Evolutionary conservation across 78 protist genomes (phyloP).

Genomic region (Polysphondylium violaceum): DNA sequence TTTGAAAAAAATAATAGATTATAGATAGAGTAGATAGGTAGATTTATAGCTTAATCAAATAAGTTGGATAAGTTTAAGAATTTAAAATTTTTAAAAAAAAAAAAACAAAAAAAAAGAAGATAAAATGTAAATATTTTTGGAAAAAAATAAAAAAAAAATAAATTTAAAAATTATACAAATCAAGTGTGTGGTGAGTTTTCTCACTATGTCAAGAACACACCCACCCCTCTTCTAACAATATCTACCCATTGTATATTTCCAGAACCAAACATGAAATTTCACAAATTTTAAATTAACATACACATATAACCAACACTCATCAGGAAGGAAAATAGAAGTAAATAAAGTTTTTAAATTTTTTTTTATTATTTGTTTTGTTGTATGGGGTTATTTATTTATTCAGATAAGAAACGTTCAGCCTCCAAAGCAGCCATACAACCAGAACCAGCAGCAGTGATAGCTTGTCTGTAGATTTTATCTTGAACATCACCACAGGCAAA

Average conservation of each 20-base stretch:
- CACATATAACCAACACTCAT: background rate
- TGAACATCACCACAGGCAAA: conserved; percentile 94
- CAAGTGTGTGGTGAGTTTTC: background rate
- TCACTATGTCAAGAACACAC: too few relatives aligned
- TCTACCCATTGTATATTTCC: too few relatives aligned
- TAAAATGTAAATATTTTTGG: background rate
- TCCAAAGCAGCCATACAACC: conserved; percentile 96
- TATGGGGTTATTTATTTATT: background rate
- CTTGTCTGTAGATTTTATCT: conserved; percentile 93
- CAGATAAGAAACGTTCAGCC: conserved; percentile 79
- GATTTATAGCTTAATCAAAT: too few relatives aligned
- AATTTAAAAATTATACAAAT: background rate
- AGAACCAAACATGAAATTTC: too few relatives aligned
- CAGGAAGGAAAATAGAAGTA: background rate
- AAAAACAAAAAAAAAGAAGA: background rate
- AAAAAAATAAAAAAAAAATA: conserved; percentile 8
- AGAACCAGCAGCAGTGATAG: conserved; percentile 94
- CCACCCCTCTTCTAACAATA: too few relatives aligned
- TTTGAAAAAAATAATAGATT: too few relatives aligned
- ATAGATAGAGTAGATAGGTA: too few relatives aligned
- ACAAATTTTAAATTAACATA: too few relatives aligned
- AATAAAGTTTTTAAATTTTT: background rate
- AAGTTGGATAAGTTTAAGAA: background rate
- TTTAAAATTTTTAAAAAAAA: too few relatives aligned
- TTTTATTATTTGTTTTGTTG: background rate